Evolutionary conservation across 345 rosid genomes (phyloP), one percentile per base, ranked within the genome.

Genomic region (Microcos paniculata): DNA sequence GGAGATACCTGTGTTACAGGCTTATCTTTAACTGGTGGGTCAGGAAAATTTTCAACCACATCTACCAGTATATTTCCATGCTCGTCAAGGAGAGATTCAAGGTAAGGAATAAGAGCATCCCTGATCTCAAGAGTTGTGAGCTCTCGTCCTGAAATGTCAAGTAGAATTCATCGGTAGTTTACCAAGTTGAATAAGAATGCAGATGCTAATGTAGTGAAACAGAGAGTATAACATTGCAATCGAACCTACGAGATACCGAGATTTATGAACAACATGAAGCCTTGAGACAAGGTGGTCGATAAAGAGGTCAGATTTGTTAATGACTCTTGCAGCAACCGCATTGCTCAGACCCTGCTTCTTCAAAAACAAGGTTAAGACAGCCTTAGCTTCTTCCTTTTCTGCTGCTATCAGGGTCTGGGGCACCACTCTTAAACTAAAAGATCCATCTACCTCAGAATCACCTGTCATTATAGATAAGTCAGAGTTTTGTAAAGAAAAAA

Each of bases 241-340:
- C 96, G 86, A 90, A 92, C 98, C 98, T 85, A 92, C 96, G 81
- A 92, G 98, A 85, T 94, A 92, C 67, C 97, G 89, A 57, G 97
- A 81, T 85, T 88, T 89, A 81, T 92, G 89, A 82, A 92, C 62
- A 31, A 91, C 87, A 82, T 94, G 94, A 38, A 94, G 98, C 80
- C 83, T 94, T 14, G 96, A 86, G 74, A 94, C 85, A 77, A 92
- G 91, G 80, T 94, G 97, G 63, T 90, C 93, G 52, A 90, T 82
- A 81, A 94, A 89, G 61, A 70, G 85, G 23, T 90, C 93, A 1
- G 94, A 92, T 68, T 88, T 90, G 80, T 94, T 92, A 80, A 88
- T 86, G 68, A 87, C 86, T 74, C 93, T 85, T 2, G 86, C 91
- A 35, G 96, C 90, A 66, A 87, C 78, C 2, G 84, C 85, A 55